Evolutionary conservation across 1,284 basidiomycete species (phyloP), one percentile per base, ranked within the genome.

Genomic region (Sporisorium sorghi): DNA sequence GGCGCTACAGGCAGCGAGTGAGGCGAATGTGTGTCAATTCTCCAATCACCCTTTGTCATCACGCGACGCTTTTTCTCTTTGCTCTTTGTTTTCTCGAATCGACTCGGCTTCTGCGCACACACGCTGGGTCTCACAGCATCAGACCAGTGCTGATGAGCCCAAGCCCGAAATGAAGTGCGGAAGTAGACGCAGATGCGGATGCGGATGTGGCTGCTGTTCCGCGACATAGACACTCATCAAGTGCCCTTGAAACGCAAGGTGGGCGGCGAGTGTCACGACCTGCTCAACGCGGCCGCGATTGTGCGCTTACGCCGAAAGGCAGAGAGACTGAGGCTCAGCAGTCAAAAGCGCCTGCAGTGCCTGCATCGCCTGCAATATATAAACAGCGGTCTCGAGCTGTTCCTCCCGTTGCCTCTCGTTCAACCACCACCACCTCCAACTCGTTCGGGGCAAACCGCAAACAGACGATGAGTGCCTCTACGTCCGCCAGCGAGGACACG

Each of bases 21-120:
- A n/a, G n/a, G n/a, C n/a, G n/a, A n/a, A n/a, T n/a, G n/a, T n/a
- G n/a, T 33, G 32, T 33, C 32, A 33, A 12, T 26, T 23, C 35
- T 39, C 40, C 15, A 14, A 32, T 37, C 24, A 32, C 26, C 35
- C 28, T 68, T 49, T 64, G 67, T 70, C 67, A 70, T 60, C 67
- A 70, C 61, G 67, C 67, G 61, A 60, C 67, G 67, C 67, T 26
- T 39, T 53, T 30, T 30, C 28, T 30, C 28, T 30, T 9, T 30
- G 7, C n/a, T 15, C 23, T 6, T 30, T 40, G 26, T 42, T 28
- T 17, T 33, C 30, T 15, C 35, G 32, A 39, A 21, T 40, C 49
- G 49, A 50, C 49, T 50, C 49, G 39, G 23, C 47, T 26, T 49
- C 30, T 19, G n/a, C 5, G 28, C 28, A 30, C 28, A 30, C 28